Evolutionary conservation across 2,329 filamentous ascomycete genomes (phyloP), one percentile per base, ranked within the genome.

Genomic region (Raffaelea deltoideospora): DNA sequence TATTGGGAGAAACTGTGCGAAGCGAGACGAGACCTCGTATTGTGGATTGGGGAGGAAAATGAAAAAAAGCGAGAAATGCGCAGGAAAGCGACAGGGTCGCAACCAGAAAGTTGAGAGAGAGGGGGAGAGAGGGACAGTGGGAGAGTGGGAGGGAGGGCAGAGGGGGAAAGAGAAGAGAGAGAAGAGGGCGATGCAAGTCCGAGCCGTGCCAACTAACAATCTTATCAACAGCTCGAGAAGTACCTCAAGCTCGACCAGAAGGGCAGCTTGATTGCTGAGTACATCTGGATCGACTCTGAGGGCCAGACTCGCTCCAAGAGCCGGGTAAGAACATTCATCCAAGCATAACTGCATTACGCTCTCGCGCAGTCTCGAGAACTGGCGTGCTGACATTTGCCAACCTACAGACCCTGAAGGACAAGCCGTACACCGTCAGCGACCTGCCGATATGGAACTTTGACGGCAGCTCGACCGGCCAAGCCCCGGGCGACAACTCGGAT

Each of bases 271-370:
- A 90, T 94, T 63, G 88, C 86, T 14, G 43, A 64, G 48, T 49
- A 49, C 42, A 43, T 49, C 45, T 95, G 88, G 88, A 81, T 95
- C 59, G 87, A 95, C 56, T 70, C 82, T 47, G 63, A 65, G 47
- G 86, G 87, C 58, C 79, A 80, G 53, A 72, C 83, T 50, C 86
- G 90, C 53, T 94, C 86, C 58, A 98, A 96, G 71, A 88, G 82
- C 56, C 92, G 86, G 73, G 88, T 95, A 70, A 70, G 84, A n/a
- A n/a, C n/a, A n/a, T n/a, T n/a, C n/a, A n/a, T n/a, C n/a, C n/a
- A n/a, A n/a, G n/a, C n/a, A n/a, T n/a, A n/a, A n/a, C n/a, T n/a
- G n/a, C n/a, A n/a, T n/a, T n/a, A n/a, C n/a, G n/a, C n/a, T n/a
- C n/a, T n/a, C n/a, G n/a, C n/a, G n/a, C n/a, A n/a, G n/a, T 26